phyloP scores from a whole-genome alignment of 106 monocot genomes.

The Acanthochlamys bracteata region DNA sequence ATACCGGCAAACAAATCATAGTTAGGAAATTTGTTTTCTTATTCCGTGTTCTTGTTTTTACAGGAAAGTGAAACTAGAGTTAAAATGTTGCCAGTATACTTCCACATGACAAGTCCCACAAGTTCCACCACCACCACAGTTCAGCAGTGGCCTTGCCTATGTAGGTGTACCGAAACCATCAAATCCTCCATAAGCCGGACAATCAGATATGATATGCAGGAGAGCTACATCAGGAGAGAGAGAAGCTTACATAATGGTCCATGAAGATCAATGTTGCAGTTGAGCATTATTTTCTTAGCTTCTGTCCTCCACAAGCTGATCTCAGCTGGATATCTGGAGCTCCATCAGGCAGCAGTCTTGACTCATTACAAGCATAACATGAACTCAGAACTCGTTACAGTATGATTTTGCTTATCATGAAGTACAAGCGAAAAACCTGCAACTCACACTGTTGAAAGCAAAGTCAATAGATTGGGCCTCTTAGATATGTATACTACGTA shows the following conservation, averaged over 20 bases:
- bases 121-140: constrained; percentile 73
- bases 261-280: constrained; percentile 76
- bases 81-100: constrained; percentile 21
- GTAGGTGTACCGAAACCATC: not conserved
- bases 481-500: not conserved
- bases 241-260: constrained; percentile 70
- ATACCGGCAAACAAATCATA: too few relatives aligned
- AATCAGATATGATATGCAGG: not conserved
- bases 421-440: not conserved
- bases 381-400: not conserved
- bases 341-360: constrained; percentile 75
- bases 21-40: not conserved
- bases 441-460: constrained; percentile 69
- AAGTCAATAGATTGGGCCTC: constrained; percentile 64
- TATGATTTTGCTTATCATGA: not conserved
- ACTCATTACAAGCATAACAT: constrained; percentile 18
- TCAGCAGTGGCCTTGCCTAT: constrained; percentile 47
- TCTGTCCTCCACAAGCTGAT: constrained; percentile 67
- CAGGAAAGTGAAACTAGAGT: not conserved
- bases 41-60: not conserved
- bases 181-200: not conserved
- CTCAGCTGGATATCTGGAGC: constrained; percentile 67
- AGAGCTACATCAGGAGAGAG: not conserved
- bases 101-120: constrained; percentile 83
- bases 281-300: constrained; percentile 91